phyloP scores from a whole-genome alignment of 352 stramenopile species.

The Phytophthora capsici region DNA sequence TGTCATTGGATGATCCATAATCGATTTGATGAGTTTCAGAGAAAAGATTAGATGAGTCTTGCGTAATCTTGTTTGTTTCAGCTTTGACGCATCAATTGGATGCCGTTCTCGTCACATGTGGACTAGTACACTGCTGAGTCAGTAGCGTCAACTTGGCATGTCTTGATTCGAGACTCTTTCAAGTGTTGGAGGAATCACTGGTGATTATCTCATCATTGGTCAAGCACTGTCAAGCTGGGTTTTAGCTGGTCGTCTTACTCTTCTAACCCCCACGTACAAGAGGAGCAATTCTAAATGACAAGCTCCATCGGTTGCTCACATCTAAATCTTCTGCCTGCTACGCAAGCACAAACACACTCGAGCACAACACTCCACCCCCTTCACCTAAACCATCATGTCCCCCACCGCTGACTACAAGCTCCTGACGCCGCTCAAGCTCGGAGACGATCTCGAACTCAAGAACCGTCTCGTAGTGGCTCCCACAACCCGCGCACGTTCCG shows the following conservation, averaged over 20 bases:
- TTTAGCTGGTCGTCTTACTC: too few relatives aligned
- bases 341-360: not conserved
- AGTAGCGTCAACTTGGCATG: too few relatives aligned
- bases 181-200: too few relatives aligned
- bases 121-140: too few relatives aligned
- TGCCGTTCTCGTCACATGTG: too few relatives aligned
- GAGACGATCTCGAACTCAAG: not conserved
- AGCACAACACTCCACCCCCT: not conserved
- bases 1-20: not conserved
- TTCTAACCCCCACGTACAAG: too few relatives aligned
- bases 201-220: too few relatives aligned
- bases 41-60: too few relatives aligned
- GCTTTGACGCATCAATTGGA: too few relatives aligned
- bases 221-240: too few relatives aligned
- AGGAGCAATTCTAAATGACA: not conserved
- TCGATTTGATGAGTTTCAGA: not conserved
- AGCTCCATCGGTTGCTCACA: not conserved
- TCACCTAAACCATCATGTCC: not conserved
- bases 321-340: not conserved
- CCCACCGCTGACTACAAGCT: not conserved
- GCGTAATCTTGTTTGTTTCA: too few relatives aligned
- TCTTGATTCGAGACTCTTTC: too few relatives aligned
- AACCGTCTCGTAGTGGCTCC: not conserved
- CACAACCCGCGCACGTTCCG: not conserved
- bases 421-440: not conserved